Base-by-base conservation (phyloP, 768 basidiomycete species). In the Suillus fuscotomentosus region DNA sequence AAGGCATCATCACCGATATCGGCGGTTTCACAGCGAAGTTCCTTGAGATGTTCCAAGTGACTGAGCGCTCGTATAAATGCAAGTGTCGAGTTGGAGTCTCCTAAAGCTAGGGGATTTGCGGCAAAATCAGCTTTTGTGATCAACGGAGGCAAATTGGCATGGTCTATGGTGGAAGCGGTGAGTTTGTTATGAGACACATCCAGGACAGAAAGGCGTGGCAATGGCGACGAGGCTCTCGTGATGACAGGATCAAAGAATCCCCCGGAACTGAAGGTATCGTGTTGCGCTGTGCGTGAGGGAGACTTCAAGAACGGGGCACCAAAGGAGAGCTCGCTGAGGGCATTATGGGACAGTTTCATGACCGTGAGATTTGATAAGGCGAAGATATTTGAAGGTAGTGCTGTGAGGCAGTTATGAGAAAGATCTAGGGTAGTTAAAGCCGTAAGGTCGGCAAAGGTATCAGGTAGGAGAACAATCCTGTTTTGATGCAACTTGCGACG, bases 301-400 rank as follows among this genome's bases (percentile, higher is more conserved):
- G 64, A 50, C 17, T 66, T 66, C 7, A 75, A 72, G 71, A 92
- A 91, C 0, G 88, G 85, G 22, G 82, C 79, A 63, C 81, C 82
- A 69, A 93, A 88, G 2, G 89, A 87, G 9, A 94, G 77, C 3
- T 83, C 68, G 9, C 81, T 80, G 11, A 94, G 79, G 0, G 77
- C 72, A 73, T 94, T 94, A 70, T 92, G 84, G 2, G 92, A 89
- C 15, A 94, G 65, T 66, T 93, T 91, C 59, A 94, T 80, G 34
- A 74, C 80, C 5, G 85, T 81, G 41, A 94, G 82, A 43, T 85
- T 79, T 8, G 92, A 90, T 22, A 94, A 83, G 14, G 88, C 79
- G 68, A 88, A 93, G 36, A 92, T 69, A 68, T 86, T 83, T 39
- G 76, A 69, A 1, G 92, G 92, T 13, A 94, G 80, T 5, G 83